Evolutionary conservation across 2,329 filamentous ascomycete genomes (phyloP).

Genomic region (Alternaria sp.): DNA sequence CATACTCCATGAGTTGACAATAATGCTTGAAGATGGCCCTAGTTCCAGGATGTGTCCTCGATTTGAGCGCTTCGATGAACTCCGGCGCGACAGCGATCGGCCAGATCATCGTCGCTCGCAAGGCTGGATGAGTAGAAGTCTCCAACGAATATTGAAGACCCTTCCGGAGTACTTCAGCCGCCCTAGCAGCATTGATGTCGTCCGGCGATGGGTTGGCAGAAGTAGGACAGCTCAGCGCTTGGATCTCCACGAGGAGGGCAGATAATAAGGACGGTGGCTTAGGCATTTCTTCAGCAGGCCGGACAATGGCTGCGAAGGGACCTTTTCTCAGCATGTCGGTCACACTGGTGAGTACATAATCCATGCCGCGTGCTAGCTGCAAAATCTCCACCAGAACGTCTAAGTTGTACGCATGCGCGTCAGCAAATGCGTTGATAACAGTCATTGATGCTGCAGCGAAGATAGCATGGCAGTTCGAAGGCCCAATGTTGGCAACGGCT

Average conservation of each 20-base stretch:
- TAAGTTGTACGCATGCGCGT: constrained; percentile 20
- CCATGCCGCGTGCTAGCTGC: constrained; percentile 36
- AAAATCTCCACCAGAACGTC: constrained; percentile 37
- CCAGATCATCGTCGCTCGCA: constrained; percentile 30
- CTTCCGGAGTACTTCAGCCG: constrained; percentile 22
- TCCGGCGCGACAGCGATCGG: constrained; percentile 26
- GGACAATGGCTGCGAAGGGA: constrained; percentile 30
- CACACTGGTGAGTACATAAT: constrained; percentile 26
- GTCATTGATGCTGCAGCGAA: constrained; percentile 32
- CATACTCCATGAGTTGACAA: constrained; percentile 27
- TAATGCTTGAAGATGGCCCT: constrained; percentile 25
- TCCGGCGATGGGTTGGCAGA: constrained; percentile 12
- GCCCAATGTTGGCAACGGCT: constrained; percentile 26
- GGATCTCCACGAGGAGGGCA: constrained; percentile 29
- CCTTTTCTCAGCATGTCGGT: constrained; percentile 27
- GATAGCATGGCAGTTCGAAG: constrained; percentile 38
- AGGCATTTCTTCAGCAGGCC: constrained; percentile 4
- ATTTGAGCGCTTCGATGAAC: constrained; percentile 24
- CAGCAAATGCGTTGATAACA: constrained; percentile 35
- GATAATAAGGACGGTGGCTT: constrained; percentile 28
- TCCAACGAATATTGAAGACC: constrained; percentile 27
- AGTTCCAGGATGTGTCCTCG: constrained; percentile 16
- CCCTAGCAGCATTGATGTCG: constrained; percentile 9
- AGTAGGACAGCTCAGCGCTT: constrained; percentile 9
- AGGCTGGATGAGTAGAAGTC: constrained; percentile 25